Evolutionary conservation across 177 flowering plant genomes (phyloP).

Genomic region (Vitis hybrid): DNA sequence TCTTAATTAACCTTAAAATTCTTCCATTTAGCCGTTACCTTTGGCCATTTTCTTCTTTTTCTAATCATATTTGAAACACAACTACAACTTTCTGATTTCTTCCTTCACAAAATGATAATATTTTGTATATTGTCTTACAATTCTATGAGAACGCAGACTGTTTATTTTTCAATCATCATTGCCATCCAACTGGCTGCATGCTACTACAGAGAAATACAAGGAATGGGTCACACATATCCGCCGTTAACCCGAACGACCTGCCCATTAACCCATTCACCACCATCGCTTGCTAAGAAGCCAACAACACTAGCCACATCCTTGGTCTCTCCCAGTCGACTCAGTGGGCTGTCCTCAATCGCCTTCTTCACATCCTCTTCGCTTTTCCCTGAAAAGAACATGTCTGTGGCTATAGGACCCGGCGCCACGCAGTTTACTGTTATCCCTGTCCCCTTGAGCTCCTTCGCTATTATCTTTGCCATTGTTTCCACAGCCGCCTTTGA

Average conservation of each 20-base stretch:
- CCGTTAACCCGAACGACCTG: slow-evolving; percentile 52
- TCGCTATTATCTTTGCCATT: slow-evolving; percentile 48
- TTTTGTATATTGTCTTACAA: no score
- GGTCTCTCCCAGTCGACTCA: slow-evolving; percentile 41
- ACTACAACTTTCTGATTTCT: no score
- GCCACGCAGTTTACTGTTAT: slow-evolving; percentile 55
- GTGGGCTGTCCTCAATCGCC: slow-evolving; percentile 25
- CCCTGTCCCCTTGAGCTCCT: slow-evolving; percentile 51
- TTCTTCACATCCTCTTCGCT: slow-evolving; percentile 34
- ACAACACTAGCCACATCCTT: slow-evolving; percentile 48
- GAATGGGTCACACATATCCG: slow-evolving; percentile 25
- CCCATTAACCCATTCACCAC: slow-evolving; percentile 60
- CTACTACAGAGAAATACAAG: not conserved
- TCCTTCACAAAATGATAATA: no score
- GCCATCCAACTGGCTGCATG: no score
- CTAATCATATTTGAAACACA: no score
- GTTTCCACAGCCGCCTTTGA: slow-evolving; percentile 61
- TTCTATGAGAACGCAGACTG: no score
- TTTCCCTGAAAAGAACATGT: slow-evolving; percentile 46
- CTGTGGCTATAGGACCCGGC: slow-evolving; percentile 55
- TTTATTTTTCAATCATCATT: no score
- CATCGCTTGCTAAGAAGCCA: slow-evolving; percentile 52
- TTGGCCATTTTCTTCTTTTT: no score
- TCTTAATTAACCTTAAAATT: no score
- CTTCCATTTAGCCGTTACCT: no score